Evolutionary conservation across 169 alveolate genomes (phyloP).

Genomic region (Eimeria acervulina): DNA sequence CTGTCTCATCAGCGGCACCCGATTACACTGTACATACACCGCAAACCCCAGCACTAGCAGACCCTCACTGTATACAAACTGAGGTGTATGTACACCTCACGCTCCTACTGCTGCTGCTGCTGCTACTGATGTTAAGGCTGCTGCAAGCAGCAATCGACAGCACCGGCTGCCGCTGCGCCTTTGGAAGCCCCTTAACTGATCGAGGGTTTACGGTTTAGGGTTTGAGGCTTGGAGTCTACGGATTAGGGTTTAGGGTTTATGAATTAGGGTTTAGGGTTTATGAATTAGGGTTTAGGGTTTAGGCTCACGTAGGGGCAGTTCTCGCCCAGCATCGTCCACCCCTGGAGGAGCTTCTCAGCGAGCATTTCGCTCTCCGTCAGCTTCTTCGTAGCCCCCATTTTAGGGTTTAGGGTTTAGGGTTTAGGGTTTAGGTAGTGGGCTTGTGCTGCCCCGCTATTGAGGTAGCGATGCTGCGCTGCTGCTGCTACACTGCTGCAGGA

Average conservation of each 20-base stretch:
- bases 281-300: not conserved
- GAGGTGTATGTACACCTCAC: not conserved
- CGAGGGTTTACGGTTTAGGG: not conserved
- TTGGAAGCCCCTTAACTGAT: no score
- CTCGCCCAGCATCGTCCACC: conserved; percentile 74
- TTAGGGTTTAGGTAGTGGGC: not conserved
- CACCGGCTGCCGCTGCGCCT: conserved; percentile 3
- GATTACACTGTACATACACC: conserved; percentile 19
- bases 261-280: not conserved
- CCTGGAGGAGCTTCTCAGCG: conserved; percentile 57
- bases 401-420: conserved; percentile 8
- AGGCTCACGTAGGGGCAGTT: conserved; percentile 62
- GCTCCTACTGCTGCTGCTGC: conserved; percentile 6
- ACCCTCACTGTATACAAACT: not conserved
- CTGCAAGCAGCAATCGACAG: not conserved
- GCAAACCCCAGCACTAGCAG: not conserved
- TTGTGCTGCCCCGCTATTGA: no score
- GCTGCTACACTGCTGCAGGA: no score
- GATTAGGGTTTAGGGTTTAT: not conserved
- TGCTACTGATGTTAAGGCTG: not conserved
- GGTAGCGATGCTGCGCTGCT: no score
- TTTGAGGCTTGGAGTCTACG: not conserved
- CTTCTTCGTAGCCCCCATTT: not conserved
- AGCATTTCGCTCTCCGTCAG: conserved; percentile 49
- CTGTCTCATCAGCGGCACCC: not conserved